Evolutionary conservation across 2,329 filamentous ascomycete genomes (phyloP).

Genomic region (Venturia nashicola): DNA sequence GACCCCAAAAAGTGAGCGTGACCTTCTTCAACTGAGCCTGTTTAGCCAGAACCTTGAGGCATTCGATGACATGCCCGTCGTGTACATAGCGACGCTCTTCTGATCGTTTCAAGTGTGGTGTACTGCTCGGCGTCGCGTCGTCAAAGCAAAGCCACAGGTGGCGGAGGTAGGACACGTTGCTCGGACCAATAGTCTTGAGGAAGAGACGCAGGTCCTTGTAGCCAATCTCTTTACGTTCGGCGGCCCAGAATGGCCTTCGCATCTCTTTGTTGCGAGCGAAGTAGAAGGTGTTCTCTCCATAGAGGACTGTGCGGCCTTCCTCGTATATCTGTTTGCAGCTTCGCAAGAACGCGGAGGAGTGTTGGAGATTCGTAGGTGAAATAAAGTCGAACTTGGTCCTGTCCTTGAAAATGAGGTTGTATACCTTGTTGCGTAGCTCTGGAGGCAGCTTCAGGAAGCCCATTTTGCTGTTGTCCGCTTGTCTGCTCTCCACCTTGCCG

Average conservation of each 20-base stretch:
- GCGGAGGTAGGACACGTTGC: conserved; percentile 34
- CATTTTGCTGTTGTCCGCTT: not conserved
- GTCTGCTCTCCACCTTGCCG: conserved; percentile 3
- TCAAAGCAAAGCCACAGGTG: conserved; percentile 32
- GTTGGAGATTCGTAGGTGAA: conserved; percentile 23
- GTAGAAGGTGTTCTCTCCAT: conserved; percentile 36
- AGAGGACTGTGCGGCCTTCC: conserved; percentile 36
- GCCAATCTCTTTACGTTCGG: conserved; percentile 32
- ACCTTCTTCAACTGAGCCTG: conserved; percentile 30
- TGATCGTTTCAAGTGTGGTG: conserved; percentile 23
- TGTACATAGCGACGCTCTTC: conserved; percentile 36
- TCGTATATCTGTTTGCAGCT: conserved; percentile 32
- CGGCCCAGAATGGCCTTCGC: conserved; percentile 29
- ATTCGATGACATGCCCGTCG: conserved; percentile 33
- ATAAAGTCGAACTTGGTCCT: conserved; percentile 24
- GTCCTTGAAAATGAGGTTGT: conserved; percentile 27
- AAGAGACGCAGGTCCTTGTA: conserved; percentile 34
- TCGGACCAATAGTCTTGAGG: conserved; percentile 34
- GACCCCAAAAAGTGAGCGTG: conserved; percentile 30
- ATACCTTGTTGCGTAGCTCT: conserved; percentile 37
- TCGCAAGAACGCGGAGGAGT: conserved; percentile 32
- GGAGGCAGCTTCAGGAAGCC: conserved; percentile 26
- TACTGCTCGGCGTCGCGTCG: conserved; percentile 31
- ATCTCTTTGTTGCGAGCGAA: conserved; percentile 27
- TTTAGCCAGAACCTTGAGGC: conserved; percentile 30